Percentiles rank a stretch among this genome's conserved stretches.
phyloP scores from a whole-genome alignment of 495 filamentous ascomycete species.

The Penicillium roqueforti region DNA sequence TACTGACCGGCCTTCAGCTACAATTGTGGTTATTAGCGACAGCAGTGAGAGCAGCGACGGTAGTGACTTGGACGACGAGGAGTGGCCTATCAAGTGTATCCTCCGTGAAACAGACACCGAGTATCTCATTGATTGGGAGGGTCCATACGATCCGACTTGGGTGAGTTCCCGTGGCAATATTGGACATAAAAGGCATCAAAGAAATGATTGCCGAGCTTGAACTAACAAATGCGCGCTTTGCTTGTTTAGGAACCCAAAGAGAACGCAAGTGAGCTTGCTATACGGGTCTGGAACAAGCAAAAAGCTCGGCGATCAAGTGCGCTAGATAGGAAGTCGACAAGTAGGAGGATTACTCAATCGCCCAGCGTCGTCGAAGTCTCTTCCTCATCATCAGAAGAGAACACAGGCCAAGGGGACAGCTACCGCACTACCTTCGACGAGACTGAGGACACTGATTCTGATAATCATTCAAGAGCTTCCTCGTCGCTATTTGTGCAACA shows the following conservation, averaged over 20 bases:
- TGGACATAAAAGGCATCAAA: neutral
- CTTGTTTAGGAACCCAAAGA: conserved; percentile 37
- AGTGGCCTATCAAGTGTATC: conserved; percentile 38
- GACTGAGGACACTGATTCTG: neutral
- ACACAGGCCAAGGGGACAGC: neutral
- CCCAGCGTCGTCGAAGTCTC: neutral
- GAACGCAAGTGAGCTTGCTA: conserved; percentile 33
- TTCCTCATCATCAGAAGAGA: neutral
- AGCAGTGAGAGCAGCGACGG: neutral
- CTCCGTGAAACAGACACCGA: conserved; percentile 36
- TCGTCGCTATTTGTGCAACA: conserved; percentile 22
- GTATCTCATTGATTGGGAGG: conserved; percentile 45
- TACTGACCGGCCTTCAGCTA: conserved; percentile 8
- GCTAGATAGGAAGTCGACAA: neutral
- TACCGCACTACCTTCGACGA: neutral
- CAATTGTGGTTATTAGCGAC: neutral
- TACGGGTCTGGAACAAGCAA: conserved; percentile 31
- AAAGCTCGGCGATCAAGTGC: conserved; percentile 9
- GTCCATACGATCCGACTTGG: conserved; percentile 37
- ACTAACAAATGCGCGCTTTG: neutral
- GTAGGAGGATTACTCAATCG: neutral
- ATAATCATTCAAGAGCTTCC: neutral
- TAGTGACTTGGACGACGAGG: conserved; percentile 18
- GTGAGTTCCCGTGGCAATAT: conserved; percentile 21
- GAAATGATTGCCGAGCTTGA: neutral